These are phyloP conservation scores for Cladosporium sp. DNA, from an alignment of 2,329 filamentous ascomycete species.

Conservation along the genomic window DNA sequence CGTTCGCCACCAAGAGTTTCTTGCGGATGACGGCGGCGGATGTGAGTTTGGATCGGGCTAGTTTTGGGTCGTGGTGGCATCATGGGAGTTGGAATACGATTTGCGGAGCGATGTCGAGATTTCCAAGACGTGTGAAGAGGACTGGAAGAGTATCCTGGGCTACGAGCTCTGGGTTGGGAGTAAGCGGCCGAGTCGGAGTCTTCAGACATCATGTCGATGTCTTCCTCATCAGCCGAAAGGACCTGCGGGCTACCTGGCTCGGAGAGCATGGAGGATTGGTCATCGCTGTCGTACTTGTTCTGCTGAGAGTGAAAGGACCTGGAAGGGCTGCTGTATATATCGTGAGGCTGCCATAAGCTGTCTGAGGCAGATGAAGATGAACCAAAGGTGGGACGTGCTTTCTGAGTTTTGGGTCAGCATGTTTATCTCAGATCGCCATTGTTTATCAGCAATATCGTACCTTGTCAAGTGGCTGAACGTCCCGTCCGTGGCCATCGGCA, in stretches of 20 bases:
- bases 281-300: slow-evolving; percentile 37
- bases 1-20: slow-evolving; percentile 32
- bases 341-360: slow-evolving; percentile 18
- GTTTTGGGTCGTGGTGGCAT: slow-evolving; percentile 26
- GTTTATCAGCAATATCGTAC: slow-evolving; percentile 5
- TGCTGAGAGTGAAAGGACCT: slow-evolving; percentile 24
- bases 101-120: slow-evolving; percentile 29
- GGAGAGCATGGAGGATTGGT: slow-evolving; percentile 36
- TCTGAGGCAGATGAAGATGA: slow-evolving; percentile 3
- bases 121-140: slow-evolving; percentile 15
- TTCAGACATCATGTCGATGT: slow-evolving; percentile 22
- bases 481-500: background rate
- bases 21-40: slow-evolving; percentile 37
- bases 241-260: slow-evolving; percentile 38
- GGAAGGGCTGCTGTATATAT: slow-evolving; percentile 17
- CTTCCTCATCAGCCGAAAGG: slow-evolving; percentile 32
- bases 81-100: slow-evolving; percentile 22
- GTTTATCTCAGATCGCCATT: background rate
- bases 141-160: slow-evolving; percentile 18
- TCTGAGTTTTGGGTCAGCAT: slow-evolving; percentile 13
- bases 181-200: slow-evolving; percentile 27
- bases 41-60: slow-evolving; percentile 30
- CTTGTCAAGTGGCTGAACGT: slow-evolving; percentile 11
- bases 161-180: slow-evolving; percentile 28
- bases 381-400: slow-evolving; percentile 18